Evolutionary conservation across 2,329 filamentous ascomycete species (phyloP).

Genomic region (Lojkania enalia): DNA sequence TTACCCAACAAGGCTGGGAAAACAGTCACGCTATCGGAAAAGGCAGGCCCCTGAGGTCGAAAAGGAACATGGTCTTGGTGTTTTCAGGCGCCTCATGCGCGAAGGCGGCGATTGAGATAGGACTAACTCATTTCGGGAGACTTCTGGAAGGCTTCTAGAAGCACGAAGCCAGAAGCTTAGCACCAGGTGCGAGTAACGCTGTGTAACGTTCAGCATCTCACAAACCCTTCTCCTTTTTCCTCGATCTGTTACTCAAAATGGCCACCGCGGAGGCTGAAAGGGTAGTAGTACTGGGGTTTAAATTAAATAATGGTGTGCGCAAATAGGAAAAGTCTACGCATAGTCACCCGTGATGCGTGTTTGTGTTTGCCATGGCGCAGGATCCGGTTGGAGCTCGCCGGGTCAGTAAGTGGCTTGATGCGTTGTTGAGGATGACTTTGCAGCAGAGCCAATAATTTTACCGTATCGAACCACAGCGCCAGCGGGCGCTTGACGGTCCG

Average conservation of each 20-base stretch:
- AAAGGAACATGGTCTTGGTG: slow-evolving; percentile 13
- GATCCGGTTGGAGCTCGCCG: not conserved
- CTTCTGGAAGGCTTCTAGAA: slow-evolving; percentile 37
- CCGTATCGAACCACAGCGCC: not conserved
- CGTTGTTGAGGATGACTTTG: not conserved
- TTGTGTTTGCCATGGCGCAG: slow-evolving; percentile 2
- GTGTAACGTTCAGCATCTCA: slow-evolving; percentile 29
- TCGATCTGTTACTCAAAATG: too few relatives aligned
- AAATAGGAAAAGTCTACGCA: not conserved
- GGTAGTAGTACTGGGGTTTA: too few relatives aligned
- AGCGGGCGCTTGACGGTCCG: slow-evolving; percentile 1
- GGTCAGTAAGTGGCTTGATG: not conserved
- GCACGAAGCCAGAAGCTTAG: slow-evolving; percentile 2
- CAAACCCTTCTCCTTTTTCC: not conserved
- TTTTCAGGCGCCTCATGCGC: slow-evolving; percentile 8
- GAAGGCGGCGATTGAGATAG: slow-evolving; percentile 31
- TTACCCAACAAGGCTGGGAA: too few relatives aligned
- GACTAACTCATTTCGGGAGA: slow-evolving; percentile 26
- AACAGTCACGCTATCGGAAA: not conserved
- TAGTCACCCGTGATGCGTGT: not conserved
- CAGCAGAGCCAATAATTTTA: too few relatives aligned
- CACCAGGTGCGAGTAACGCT: slow-evolving; percentile 11
- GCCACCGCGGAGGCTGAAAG: too few relatives aligned
- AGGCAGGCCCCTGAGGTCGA: slow-evolving; percentile 10
- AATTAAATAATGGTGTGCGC: not conserved